Base-by-base conservation (phyloP, 169 alveolate species). In the Sarcocystis neurona region DNA sequence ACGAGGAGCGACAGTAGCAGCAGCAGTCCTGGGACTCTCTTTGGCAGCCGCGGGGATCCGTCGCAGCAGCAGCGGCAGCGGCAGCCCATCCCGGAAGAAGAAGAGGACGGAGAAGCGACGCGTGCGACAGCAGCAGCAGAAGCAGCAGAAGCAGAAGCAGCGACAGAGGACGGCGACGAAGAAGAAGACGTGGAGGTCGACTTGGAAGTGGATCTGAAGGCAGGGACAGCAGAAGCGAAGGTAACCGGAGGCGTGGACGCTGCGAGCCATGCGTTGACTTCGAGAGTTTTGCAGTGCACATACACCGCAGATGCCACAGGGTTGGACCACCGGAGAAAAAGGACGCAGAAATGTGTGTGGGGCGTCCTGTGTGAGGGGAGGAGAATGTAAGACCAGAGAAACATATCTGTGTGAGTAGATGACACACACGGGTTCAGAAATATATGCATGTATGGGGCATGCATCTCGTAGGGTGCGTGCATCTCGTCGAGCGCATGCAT, bases 211-310 rank as follows among this genome's bases (percentile, higher is more conserved):
- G 89, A 84, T 23, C 50, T 84, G 8, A 84, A 58, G 41, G 89
- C 89, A 8, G 89, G 60, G 58, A 84, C 89, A 3, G 82, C 84
- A 27, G 82, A 84, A 41, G 53, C 41, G 43, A 63, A 84, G 56
- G 89, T 68, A n/a, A n/a, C 43, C 0, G 10, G n/a, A n/a, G 0
- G 46, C 27, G 32, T 30, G 43, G 6, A n/a, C n/a, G n/a, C n/a
- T n/a, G n/a, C n/a, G n/a, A n/a, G n/a, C 68, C 34, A 12, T 53
- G 63, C 30, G 63, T 12, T 10, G 30, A 53, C 63, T 53, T 53
- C 20, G 63, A 20, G 20, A 20, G 20, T 10, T 20, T 53, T 12
- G 63, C 63, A 12, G 20, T 53, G 30, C 10, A 53, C 30, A 53
- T 12, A 12, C 10, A 20, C 63, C 10, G 20, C 63, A 53, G 63